Evolutionary conservation across 768 basidiomycete genomes (phyloP).

Genomic region (Mycena crocata): DNA sequence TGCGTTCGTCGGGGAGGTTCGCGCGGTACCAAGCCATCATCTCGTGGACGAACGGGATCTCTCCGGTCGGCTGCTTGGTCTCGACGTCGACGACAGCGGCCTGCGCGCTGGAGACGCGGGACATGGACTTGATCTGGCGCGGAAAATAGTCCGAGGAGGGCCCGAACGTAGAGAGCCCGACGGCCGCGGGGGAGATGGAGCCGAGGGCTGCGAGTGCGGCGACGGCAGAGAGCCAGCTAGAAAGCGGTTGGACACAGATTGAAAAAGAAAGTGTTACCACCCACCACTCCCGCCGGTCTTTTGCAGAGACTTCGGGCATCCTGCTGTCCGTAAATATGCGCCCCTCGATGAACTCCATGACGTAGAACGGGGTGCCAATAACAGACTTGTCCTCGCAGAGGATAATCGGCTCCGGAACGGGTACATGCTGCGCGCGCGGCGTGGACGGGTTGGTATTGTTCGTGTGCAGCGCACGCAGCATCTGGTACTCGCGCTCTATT

Average conservation of each 20-base stretch:
- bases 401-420: conserved; percentile 86
- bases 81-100: conserved; percentile 76
- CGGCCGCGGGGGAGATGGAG: conserved; percentile 67
- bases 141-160: conserved; percentile 88
- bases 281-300: conserved; percentile 79
- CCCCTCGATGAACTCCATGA: conserved; percentile 96
- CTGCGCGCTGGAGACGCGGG: conserved; percentile 84
- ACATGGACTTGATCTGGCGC: conserved; percentile 92
- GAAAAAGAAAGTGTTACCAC: conserved; percentile 35
- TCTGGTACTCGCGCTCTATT: conserved; percentile 91
- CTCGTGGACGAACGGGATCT: conserved; percentile 81
- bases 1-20: conserved; percentile 81
- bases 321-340: conserved; percentile 90
- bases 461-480: conserved; percentile 80
- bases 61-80: conserved; percentile 66
- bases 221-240: conserved; percentile 86
- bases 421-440: conserved; percentile 66
- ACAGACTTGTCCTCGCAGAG: conserved; percentile 84
- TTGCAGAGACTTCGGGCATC: conserved; percentile 74
- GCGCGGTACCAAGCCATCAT: conserved; percentile 81
- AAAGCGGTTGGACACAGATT: background rate
- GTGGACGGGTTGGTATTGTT: conserved; percentile 74
- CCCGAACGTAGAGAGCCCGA: conserved; percentile 81
- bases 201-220: conserved; percentile 76
- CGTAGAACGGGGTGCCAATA: conserved; percentile 92